Evolutionary conservation across 352 stramenopile genomes (phyloP).

Genomic region (Pythium phragmitis): DNA sequence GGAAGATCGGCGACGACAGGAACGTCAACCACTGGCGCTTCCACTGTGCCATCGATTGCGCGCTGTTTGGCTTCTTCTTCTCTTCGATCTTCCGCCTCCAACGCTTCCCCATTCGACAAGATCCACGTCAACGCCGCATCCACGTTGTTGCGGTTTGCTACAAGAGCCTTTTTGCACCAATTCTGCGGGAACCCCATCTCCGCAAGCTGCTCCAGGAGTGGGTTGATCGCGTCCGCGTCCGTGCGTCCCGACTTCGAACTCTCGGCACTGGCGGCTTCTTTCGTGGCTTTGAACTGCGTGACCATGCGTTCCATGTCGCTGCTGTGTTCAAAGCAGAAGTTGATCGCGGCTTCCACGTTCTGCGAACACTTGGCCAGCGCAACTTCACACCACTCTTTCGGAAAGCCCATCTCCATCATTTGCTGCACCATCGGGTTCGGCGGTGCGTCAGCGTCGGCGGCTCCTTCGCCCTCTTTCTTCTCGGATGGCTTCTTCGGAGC

Average conservation of each 20-base stretch:
- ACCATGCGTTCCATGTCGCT: conserved; percentile 90
- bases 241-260: conserved; percentile 21
- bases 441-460: conserved; percentile 30
- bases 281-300: conserved; percentile 65
- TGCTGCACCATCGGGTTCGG: conserved; percentile 81
- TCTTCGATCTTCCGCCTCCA: conserved; percentile 85
- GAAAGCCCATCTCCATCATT: conserved; percentile 94
- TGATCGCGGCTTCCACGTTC: conserved; percentile 90
- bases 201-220: conserved; percentile 82
- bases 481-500: conserved; percentile 31
- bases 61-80: conserved; percentile 71
- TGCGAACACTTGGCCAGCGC: conserved; percentile 82
- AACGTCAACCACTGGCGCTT: conserved; percentile 1
- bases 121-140: conserved; percentile 93
- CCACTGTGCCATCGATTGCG: conserved; percentile 7
- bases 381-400: conserved; percentile 91
- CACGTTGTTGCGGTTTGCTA: conserved; percentile 88
- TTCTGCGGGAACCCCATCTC: conserved; percentile 94
- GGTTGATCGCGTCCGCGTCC: conserved; percentile 54
- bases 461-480: conserved; percentile 33
- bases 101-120: conserved; percentile 86
- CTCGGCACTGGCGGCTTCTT: conserved; percentile 32
- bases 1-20: conserved; percentile 13
- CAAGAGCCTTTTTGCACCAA: conserved; percentile 91
- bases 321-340: conserved; percentile 92